Evolutionary conservation across 2,329 filamentous ascomycete species (phyloP).

Genomic region (Xylaria sp.): DNA sequence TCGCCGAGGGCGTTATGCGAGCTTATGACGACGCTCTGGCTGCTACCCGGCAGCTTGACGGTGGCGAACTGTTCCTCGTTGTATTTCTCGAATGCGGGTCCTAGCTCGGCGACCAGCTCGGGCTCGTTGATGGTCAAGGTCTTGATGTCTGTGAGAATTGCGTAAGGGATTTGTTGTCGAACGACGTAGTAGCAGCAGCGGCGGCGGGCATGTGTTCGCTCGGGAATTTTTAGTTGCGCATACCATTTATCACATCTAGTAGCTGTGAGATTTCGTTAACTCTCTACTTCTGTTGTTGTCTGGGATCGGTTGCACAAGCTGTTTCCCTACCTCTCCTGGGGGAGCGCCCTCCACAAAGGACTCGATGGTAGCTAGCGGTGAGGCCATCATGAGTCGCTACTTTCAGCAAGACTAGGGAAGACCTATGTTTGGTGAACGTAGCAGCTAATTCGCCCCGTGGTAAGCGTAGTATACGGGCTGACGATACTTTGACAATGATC

Average conservation of each 20-base stretch:
- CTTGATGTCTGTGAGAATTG: slow-evolving; percentile 77
- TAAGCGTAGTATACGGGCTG: not conserved
- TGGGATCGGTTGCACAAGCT: slow-evolving; percentile 31
- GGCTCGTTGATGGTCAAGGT: slow-evolving; percentile 74
- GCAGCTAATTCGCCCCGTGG: not conserved
- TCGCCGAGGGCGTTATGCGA: slow-evolving; percentile 81
- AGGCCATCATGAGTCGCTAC: slow-evolving; percentile 39
- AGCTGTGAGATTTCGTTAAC: slow-evolving; percentile 62
- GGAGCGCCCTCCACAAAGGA: slow-evolving; percentile 94
- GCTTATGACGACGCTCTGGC: slow-evolving; percentile 84
- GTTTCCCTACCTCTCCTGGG: slow-evolving; percentile 83
- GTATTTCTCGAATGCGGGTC: slow-evolving; percentile 88
- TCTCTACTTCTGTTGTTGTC: slow-evolving; percentile 1
- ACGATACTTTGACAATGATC: not conserved
- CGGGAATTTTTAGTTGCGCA: slow-evolving; percentile 31
- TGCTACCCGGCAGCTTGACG: slow-evolving; percentile 86
- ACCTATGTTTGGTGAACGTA: not conserved
- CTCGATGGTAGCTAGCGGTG: slow-evolving; percentile 66
- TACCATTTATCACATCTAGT: slow-evolving; percentile 86
- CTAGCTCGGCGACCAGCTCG: slow-evolving; percentile 72
- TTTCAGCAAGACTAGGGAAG: not conserved
- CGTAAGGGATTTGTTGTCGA: slow-evolving; percentile 16
- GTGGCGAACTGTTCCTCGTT: slow-evolving; percentile 94
- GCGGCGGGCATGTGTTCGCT: no score
- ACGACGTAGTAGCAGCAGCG: not conserved